A percentile compares a stretch with the other conserved stretches of the same genome.
phyloP scores from a whole-genome alignment of 257 asterid genomes.

The Nicotiana sylvestris region DNA sequence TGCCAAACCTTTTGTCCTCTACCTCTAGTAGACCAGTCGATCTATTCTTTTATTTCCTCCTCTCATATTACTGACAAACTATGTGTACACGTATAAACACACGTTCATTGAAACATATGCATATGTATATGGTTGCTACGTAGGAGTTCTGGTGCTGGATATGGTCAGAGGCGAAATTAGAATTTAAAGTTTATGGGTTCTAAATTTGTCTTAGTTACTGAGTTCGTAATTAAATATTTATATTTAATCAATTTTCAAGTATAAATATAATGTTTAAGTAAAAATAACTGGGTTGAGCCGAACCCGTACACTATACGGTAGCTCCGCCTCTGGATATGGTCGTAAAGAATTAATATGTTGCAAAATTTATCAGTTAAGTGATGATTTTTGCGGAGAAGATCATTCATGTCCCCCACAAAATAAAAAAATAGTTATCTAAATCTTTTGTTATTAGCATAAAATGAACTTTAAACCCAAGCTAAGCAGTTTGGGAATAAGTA shows the following conservation, averaged over 20 bases:
- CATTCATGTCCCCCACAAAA: not conserved
- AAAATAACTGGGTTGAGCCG: too few relatives aligned
- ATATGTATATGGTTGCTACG: not conserved
- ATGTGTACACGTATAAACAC: not conserved
- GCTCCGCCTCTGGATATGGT: not conserved
- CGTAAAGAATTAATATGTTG: not conserved
- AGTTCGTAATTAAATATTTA: too few relatives aligned
- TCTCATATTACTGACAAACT: not conserved
- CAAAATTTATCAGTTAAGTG: not conserved
- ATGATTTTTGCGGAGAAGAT: not conserved
- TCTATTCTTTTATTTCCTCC: conserved; percentile 2
- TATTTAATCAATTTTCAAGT: too few relatives aligned
- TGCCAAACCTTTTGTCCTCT: not conserved
- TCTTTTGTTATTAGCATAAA: not conserved
- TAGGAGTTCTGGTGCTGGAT: not conserved
- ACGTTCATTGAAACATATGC: not conserved
- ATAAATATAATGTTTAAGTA: too few relatives aligned
- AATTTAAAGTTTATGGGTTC: too few relatives aligned
- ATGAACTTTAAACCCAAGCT: not conserved
- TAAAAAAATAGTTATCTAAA: not conserved
- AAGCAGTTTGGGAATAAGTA: not conserved
- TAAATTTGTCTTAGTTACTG: too few relatives aligned
- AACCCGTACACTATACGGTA: too few relatives aligned
- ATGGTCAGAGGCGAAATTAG: not conserved
- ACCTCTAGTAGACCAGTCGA: not conserved